Conservation (phyloP, 2,329 filamentous ascomycete species). For the Pezizomycotina sp. region DNA sequence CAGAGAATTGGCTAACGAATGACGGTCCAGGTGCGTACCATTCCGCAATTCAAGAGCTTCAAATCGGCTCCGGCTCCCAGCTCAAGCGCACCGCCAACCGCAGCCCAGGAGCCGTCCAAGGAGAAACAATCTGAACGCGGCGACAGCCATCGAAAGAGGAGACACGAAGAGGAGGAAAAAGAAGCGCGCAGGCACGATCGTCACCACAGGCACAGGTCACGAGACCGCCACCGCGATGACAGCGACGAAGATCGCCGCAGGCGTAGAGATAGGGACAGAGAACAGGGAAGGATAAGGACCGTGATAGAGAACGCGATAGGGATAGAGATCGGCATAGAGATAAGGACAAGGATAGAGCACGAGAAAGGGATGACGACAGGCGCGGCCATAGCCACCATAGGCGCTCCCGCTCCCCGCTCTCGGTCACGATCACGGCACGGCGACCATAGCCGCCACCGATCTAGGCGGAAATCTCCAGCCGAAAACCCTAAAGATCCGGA, state of each 20-base stretch:
- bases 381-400: background rate
- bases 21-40: no score
- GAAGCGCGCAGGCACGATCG: constrained; percentile 2
- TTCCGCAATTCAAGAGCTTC: constrained; percentile 14
- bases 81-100: background rate
- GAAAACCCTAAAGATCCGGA: constrained; percentile 4
- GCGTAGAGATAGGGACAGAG: constrained; percentile 13
- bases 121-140: constrained; percentile 1
- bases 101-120: background rate
- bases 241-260: constrained; percentile 8
- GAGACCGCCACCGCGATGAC: constrained; percentile 12
- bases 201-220: constrained; percentile 15
- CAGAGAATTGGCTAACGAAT: no score
- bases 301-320: constrained; percentile 7
- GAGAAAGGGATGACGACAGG: constrained; percentile 5
- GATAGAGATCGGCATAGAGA: constrained; percentile 2
- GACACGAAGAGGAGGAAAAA: constrained; percentile 4
- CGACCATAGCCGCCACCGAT: constrained; percentile 7
- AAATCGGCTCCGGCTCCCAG: constrained; percentile 3
- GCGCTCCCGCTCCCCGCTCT: constrained; percentile 5
- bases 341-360: constrained; percentile 1
- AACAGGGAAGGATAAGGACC: constrained; percentile 1
- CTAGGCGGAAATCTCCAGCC: constrained; percentile 5
- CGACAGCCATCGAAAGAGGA: constrained; percentile 6
- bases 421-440: background rate